phyloP scores from a whole-genome alignment of 257 asterid species.

The Pogostemon cablin region DNA sequence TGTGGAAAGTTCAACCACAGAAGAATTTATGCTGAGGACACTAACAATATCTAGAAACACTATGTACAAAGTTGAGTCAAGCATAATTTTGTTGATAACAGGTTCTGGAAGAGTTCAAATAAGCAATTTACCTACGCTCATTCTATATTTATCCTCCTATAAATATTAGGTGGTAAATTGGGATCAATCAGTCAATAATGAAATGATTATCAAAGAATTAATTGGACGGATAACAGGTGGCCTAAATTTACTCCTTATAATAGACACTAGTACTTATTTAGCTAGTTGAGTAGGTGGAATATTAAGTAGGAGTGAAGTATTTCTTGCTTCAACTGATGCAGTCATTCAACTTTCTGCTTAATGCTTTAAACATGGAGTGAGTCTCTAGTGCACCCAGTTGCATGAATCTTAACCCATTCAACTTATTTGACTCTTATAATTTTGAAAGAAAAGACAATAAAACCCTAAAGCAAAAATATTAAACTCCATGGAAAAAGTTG shows the following conservation, averaged over 20 bases:
- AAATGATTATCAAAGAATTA: background rate
- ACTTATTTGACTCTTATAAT: too few relatives aligned
- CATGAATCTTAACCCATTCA: too few relatives aligned
- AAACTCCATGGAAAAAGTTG: too few relatives aligned
- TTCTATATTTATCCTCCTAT: background rate
- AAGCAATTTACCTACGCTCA: background rate
- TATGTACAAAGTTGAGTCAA: background rate
- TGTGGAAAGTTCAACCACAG: too few relatives aligned
- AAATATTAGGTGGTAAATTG: background rate
- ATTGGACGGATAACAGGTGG: background rate
- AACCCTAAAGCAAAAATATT: too few relatives aligned
- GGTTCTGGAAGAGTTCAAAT: background rate
- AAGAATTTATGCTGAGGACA: background rate
- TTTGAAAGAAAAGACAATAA: too few relatives aligned
- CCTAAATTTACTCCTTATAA: background rate
- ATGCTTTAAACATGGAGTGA: too few relatives aligned
- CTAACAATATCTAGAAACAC: background rate
- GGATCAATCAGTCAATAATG: constrained; percentile 1
- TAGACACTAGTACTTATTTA: background rate
- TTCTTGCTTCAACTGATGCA: constrained; percentile 4
- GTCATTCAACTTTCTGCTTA: background rate
- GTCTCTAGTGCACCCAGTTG: too few relatives aligned
- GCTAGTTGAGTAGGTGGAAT: background rate
- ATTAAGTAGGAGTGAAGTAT: background rate
- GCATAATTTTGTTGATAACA: background rate